Evolutionary conservation across 176 grass and related monocot species (phyloP), one percentile per base, ranked within the genome.

Genomic region (Musa beccarii): DNA sequence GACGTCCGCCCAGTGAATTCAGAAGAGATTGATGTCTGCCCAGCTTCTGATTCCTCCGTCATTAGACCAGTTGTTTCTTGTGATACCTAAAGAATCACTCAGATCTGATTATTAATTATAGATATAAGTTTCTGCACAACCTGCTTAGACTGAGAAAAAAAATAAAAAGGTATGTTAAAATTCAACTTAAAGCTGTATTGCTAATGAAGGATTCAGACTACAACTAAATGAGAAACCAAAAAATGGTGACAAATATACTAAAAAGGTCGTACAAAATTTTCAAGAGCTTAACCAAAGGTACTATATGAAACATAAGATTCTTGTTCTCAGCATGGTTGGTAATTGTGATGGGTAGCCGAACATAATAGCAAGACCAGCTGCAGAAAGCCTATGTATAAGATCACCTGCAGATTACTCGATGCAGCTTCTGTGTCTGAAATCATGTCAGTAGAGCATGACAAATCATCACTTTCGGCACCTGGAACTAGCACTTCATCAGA

Each of bases 401-500:
- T 15, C 54, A 92, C 89, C 83, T 87, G 75, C 26, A 79, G 9
- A 74, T 83, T 75, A 73, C 82, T 70, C 1, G 85, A 81, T 66
- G 74, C 50, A 80, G 76, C 69, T 69, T 71, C 76, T 10, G 2
- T 26, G 79, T 79, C 34, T 49, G 21, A 51, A 16, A 50, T 59
- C 11, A 84, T 68, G 49, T 43, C 81, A 11, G 77, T 66, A 17
- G 83, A 84, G 9, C 75, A 59, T 50, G 83, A 12, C 5, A 81
- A 51, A 15, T 81, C 85, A 51, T 83, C 87, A n/a, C 68, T 86
- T 76, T 86, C 80, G 23, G 83, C 83, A 51, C 83, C 83, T 6
- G 93, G 83, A 80, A 90, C 80, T 63, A 89, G 69, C 81, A 86
- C 85, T 74, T 86, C 76, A 52, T 84, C 43, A 13, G 83, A 85